Conservation (phyloP, 2,329 filamentous ascomycete species). For the Fusarium succisae region DNA sequence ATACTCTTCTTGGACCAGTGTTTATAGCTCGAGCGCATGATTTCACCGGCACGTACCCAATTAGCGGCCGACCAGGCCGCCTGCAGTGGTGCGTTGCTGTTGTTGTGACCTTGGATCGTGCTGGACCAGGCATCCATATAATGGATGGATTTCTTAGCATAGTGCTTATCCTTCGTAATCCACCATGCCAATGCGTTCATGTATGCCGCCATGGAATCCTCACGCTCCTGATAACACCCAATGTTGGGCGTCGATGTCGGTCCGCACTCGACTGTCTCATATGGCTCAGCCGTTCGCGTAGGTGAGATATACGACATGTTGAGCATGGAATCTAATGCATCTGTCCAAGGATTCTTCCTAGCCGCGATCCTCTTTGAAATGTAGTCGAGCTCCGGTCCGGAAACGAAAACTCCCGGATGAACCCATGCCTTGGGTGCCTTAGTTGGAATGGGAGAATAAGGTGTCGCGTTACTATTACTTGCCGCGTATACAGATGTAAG, state of each 20-base stretch:
- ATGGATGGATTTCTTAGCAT: neutral
- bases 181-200: neutral
- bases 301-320: neutral
- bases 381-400: neutral
- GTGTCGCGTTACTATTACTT: neutral
- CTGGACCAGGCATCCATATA: neutral
- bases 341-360: neutral
- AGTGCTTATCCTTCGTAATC: neutral
- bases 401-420: neutral
- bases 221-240: neutral
- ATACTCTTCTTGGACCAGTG: neutral
- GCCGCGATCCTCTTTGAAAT: neutral
- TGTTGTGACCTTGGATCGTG: neutral
- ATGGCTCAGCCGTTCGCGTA: neutral
- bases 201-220: neutral
- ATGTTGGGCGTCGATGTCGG: neutral
- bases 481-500: neutral
- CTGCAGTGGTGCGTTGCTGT: neutral
- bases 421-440: neutral
- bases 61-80: neutral
- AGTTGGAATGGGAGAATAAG: neutral
- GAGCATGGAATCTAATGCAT: neutral
- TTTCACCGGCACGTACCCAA: neutral
- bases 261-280: neutral
- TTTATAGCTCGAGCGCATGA: neutral